Percentiles rank a stretch among this genome's conserved stretches.
Conservation (phyloP, 768 basidiomycete species). For the Tricholoma hemisulphureum region DNA sequence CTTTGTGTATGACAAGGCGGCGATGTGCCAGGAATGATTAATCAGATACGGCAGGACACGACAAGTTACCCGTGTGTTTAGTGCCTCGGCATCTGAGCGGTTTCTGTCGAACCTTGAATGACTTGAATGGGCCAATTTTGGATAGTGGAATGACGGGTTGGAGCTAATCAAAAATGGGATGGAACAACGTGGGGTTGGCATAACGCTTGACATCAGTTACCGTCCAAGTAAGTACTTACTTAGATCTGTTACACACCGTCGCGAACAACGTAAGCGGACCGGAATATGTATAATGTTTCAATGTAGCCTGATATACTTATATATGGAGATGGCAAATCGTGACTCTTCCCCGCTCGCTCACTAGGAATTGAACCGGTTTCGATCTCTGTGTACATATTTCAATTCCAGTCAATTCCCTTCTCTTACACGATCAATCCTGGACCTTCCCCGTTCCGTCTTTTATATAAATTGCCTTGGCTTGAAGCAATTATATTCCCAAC, state of each 20-base stretch:
- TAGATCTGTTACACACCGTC: not conserved
- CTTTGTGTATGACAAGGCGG: no score
- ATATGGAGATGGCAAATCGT: constrained; percentile 18
- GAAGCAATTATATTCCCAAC: constrained; percentile 17
- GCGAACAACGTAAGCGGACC: constrained; percentile 19
- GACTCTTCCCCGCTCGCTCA: constrained; percentile 13
- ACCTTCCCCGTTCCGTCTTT: constrained; percentile 24
- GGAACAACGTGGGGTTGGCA: constrained; percentile 17
- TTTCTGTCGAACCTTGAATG: constrained; percentile 34
- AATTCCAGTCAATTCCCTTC: constrained; percentile 11
- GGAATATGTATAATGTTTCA: constrained; percentile 5
- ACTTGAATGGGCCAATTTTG: constrained; percentile 8
- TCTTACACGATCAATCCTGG: constrained; percentile 27
- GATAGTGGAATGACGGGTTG: constrained; percentile 12
- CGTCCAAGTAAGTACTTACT: constrained; percentile 9
- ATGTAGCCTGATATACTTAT: constrained; percentile 16
- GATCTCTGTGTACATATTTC: constrained; percentile 26
- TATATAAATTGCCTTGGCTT: constrained; percentile 25
- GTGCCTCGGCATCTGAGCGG: constrained; percentile 35
- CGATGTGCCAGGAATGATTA: constrained; percentile 14
- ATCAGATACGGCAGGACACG: no score
- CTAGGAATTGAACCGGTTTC: constrained; percentile 34
- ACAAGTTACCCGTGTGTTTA: constrained; percentile 12
- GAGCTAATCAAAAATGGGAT: constrained; percentile 18
- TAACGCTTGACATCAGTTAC: constrained; percentile 22